These are phyloP conservation scores for barrel medic (Medicago truncatula) DNA, from an alignment of 306 rosid species.

Conservation along the genomic window DNA sequence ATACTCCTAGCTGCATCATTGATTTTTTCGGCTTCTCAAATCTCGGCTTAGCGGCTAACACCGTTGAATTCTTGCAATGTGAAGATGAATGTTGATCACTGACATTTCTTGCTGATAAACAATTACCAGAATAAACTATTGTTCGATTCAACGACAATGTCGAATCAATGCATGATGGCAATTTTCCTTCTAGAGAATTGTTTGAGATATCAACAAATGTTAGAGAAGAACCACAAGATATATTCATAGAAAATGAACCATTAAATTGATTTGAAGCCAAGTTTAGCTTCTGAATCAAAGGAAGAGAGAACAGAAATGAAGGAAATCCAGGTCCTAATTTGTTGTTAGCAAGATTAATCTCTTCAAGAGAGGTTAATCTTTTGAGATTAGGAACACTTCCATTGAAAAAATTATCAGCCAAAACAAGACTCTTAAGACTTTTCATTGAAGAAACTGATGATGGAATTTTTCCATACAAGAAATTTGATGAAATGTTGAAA, in stretches of 20 bases:
- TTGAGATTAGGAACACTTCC: slow-evolving; percentile 75
- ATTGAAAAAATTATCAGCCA: slow-evolving; percentile 71
- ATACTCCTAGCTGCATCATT: slow-evolving; percentile 47
- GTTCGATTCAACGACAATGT: slow-evolving; percentile 56
- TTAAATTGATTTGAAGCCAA: slow-evolving; percentile 67
- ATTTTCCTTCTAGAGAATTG: slow-evolving; percentile 70
- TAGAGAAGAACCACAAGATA: slow-evolving; percentile 58
- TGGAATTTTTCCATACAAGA: slow-evolving; percentile 67
- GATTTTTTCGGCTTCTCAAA: slow-evolving; percentile 39
- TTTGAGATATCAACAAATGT: slow-evolving; percentile 70
- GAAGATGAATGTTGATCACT: slow-evolving; percentile 58
- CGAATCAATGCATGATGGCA: slow-evolving; percentile 73
- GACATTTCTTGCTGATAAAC: slow-evolving; percentile 56
- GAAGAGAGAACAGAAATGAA: slow-evolving; percentile 69
- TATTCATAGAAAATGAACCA: slow-evolving; percentile 61
- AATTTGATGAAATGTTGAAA: slow-evolving; percentile 76
- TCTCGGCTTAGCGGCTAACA: slow-evolving; percentile 69
- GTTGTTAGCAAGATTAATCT: slow-evolving; percentile 65
- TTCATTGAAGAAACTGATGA: slow-evolving; percentile 54
- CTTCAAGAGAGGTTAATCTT: slow-evolving; percentile 55
- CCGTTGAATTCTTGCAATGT: slow-evolving; percentile 59
- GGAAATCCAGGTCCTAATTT: slow-evolving; percentile 72
- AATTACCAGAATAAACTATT: slow-evolving; percentile 65
- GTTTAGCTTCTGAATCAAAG: slow-evolving; percentile 65
- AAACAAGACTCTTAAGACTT: slow-evolving; percentile 57